phyloP scores from a whole-genome alignment of 331 rosid genomes.

The Cydonia oblonga region DNA sequence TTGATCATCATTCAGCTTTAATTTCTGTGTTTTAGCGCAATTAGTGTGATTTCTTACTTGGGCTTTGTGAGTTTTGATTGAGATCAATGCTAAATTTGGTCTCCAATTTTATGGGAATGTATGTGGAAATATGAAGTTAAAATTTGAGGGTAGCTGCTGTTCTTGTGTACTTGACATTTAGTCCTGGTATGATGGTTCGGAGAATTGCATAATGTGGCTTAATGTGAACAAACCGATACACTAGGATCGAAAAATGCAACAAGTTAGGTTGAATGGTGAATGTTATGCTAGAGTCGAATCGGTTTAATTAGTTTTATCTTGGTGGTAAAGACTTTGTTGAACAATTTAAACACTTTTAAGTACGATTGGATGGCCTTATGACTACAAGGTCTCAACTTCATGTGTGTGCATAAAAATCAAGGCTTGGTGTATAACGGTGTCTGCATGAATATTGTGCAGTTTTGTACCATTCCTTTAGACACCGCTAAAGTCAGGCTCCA shows the following conservation, averaged over 20 bases:
- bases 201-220: neutral
- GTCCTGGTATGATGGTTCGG: neutral
- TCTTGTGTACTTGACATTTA: neutral
- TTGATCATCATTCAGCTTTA: neutral
- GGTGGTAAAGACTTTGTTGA: neutral
- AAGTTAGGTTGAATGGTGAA: neutral
- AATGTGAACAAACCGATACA: neutral
- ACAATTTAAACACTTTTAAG: neutral
- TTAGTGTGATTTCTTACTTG: neutral
- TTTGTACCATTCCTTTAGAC: constrained; percentile 88
- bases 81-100: neutral
- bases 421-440: neutral
- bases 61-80: neutral
- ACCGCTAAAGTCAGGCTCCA: constrained; percentile 97
- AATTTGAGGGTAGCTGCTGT: neutral
- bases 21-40: neutral
- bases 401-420: neutral
- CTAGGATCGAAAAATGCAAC: neutral
- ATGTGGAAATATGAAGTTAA: too few species aligned
- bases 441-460: constrained; percentile 28
- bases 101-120: neutral
- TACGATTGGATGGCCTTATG: neutral
- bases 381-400: neutral
- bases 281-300: neutral
- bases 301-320: neutral